These are phyloP conservation scores for Lentinula sp. DNA, from an alignment of 768 basidiomycete genomes.

Conservation along the genomic window DNA sequence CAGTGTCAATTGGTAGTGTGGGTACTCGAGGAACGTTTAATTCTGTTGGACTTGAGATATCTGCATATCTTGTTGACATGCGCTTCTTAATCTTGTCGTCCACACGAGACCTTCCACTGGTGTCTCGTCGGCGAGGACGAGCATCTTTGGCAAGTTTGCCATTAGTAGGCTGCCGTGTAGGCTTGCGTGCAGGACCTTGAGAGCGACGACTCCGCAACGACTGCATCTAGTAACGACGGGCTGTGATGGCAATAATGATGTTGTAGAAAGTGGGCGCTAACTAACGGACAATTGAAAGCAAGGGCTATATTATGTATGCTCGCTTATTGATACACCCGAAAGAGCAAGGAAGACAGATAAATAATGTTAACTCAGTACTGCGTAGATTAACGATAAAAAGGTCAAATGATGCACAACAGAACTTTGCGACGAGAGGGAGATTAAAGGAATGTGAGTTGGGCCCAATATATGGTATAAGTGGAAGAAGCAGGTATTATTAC, in stretches of 20 bases:
- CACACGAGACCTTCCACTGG: conserved; percentile 45
- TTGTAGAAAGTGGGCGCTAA: background rate
- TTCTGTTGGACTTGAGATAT: conserved; percentile 69
- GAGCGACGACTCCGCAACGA: conserved; percentile 49
- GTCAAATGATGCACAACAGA: background rate
- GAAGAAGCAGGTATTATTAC: background rate
- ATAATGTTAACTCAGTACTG: background rate
- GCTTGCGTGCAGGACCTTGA: conserved; percentile 30
- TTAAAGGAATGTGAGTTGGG: background rate
- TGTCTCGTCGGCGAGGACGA: conserved; percentile 29
- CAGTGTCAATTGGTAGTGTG: conserved; percentile 34
- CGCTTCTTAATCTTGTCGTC: conserved; percentile 96
- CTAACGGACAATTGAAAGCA: too few species aligned
- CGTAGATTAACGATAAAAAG: background rate
- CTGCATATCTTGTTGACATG: conserved; percentile 91
- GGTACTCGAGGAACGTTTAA: conserved; percentile 52
- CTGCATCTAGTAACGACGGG: conserved; percentile 31
- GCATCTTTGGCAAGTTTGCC: conserved; percentile 26
- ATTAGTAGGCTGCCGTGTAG: conserved; percentile 12
- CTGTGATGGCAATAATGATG: background rate
- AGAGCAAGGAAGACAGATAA: conserved; percentile 1
- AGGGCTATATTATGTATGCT: background rate
- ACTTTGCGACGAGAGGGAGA: background rate
- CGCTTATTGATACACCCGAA: background rate
- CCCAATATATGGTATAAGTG: background rate